Conservation (phyloP, 2,329 filamentous ascomycete species). For the Fusarium phyllophilum region DNA sequence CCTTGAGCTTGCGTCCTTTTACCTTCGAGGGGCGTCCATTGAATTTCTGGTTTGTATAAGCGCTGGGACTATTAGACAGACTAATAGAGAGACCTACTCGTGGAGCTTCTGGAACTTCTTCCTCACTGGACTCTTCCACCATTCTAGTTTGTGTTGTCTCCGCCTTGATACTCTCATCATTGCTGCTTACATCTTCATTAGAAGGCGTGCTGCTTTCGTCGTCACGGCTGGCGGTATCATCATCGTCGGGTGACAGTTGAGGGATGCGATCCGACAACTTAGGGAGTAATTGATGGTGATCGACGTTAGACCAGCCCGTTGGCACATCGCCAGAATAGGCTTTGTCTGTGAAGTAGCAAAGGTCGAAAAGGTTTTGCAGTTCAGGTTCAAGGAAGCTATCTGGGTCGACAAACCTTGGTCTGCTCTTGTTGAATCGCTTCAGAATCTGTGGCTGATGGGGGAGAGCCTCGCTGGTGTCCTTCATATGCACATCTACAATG, state of each 20-base stretch:
- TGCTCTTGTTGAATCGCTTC: constrained; percentile 59
- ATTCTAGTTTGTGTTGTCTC: constrained; percentile 61
- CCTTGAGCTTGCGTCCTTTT: constrained; percentile 61
- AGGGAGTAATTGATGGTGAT: constrained; percentile 68
- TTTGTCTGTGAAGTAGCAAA: constrained; percentile 71
- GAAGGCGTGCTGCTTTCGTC: constrained; percentile 60
- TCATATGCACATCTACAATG: constrained; percentile 90
- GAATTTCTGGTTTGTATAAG: constrained; percentile 23
- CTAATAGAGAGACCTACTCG: constrained; percentile 39
- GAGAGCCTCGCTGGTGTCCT: constrained; percentile 61
- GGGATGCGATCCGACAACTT: constrained; percentile 60
- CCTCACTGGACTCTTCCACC: constrained; percentile 68
- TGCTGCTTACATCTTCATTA: constrained; percentile 63
- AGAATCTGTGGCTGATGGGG: constrained; percentile 47
- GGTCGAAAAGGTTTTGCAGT: constrained; percentile 78
- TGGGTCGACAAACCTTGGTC: constrained; percentile 64
- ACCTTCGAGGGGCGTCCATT: constrained; percentile 41
- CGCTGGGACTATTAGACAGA: background rate
- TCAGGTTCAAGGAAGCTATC: constrained; percentile 68
- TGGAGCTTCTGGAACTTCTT: constrained; percentile 52
- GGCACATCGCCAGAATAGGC: constrained; percentile 67
- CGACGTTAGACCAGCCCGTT: constrained; percentile 73
- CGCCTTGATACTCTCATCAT: constrained; percentile 57
- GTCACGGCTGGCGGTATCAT: constrained; percentile 61
- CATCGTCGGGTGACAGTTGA: constrained; percentile 54